Base-by-base conservation (phyloP, 306 rosid genomes). In the Pueraria montana region DNA sequence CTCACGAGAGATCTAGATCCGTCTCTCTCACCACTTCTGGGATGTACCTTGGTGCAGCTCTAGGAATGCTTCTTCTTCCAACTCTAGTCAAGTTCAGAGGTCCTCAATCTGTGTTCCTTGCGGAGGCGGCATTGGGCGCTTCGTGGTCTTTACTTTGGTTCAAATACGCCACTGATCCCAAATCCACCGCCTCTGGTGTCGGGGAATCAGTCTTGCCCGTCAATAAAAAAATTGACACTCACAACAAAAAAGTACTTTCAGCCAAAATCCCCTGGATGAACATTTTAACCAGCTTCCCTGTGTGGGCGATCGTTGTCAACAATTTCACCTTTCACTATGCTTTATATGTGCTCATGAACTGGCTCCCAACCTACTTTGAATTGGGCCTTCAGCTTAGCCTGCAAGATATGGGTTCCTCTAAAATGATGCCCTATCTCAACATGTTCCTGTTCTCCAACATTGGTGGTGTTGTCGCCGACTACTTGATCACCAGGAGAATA, bases 351-450 rank as follows among this genome's bases (percentile, higher is more conserved):
- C 76, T 96, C 76, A 96, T 96, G 99, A 96, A 96, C 79, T 96
- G 99, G 99, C 89, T 96, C 26, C 99, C 99, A 0, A 96, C 99
- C 1, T 96, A 96, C 86, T 96, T 96, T 81, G 95, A 96, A 80
- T 80, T 94, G 42, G 99, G 99, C 18, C 97, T 96, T 81, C 87
- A 91, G 85, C 93, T 96, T 81, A 94, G 99, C 87, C 92, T 94
- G n/a, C 98, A 94, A 23, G 99, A 96, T n/a, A 94, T 96, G 99
- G 99, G 99, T n/a, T 92, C 97, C 67, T 94, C 98, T 11, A 96
- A 94, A 66, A 96, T 96, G 98, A 45, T 94, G 95, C 99, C 99
- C 21, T 96, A 94, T 88, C 85, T 94, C 21, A 96, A 96, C 87
- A 96, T 96, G 99, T 94, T 96, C 82, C 13, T 96, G 20, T 96